These are phyloP conservation scores for Globisporangium megalacanthum DNA, from an alignment of 352 stramenopile species.

Conservation along the genomic window DNA sequence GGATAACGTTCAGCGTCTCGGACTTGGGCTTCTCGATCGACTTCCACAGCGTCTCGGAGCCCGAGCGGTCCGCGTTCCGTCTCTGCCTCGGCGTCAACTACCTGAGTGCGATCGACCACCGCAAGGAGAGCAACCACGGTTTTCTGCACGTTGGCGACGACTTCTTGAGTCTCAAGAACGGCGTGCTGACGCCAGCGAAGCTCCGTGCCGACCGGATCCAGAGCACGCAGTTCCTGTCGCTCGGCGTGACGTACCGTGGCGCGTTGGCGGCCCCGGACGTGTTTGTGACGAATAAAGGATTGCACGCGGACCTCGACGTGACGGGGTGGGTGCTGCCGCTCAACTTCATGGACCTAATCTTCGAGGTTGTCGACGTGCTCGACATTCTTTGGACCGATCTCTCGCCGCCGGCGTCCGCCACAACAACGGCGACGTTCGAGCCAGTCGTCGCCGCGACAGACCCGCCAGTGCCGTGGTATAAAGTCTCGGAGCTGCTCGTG, in stretches of 20 bases:
- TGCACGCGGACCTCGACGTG: conserved; percentile 60
- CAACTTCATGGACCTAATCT: conserved; percentile 60
- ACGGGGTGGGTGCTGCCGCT: conserved; percentile 78
- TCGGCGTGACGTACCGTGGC: conserved; percentile 68
- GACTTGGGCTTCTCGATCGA: conserved; percentile 56
- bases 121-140: conserved; percentile 62
- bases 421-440: conserved; percentile 7
- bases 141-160: conserved; percentile 80
- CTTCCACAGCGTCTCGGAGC: conserved; percentile 61
- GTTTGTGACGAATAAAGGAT: conserved; percentile 57
- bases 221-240: conserved; percentile 42
- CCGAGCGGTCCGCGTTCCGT: conserved; percentile 49
- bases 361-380: conserved; percentile 69
- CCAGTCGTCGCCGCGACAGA: not conserved
- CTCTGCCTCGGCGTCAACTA: conserved; percentile 57
- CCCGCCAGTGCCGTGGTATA: conserved; percentile 33
- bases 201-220: conserved; percentile 63
- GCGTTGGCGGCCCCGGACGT: conserved; percentile 25
- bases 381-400: conserved; percentile 58
- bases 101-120: conserved; percentile 62
- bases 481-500: conserved; percentile 60
- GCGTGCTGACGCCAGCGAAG: conserved; percentile 56
- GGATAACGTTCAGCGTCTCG: conserved; percentile 71
- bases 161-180: conserved; percentile 79
- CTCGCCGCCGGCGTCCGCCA: not conserved